Conservation (phyloP, 108 stramenopile genomes). For the Chaetoceros muelleri region DNA sequence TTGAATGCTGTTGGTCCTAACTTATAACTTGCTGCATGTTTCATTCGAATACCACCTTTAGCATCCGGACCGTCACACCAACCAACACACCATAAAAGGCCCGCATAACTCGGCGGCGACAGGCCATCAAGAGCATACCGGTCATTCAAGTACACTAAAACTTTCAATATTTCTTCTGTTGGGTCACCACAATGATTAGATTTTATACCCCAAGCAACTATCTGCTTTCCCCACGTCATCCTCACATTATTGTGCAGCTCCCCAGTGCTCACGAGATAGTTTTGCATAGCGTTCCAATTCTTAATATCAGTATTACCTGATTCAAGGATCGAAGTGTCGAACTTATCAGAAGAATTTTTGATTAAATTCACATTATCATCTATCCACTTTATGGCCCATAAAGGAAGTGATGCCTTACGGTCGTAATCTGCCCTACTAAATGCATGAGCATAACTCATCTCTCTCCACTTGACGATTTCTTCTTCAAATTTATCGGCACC, state of each 20-base stretch:
- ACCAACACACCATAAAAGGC: conserved; percentile 69
- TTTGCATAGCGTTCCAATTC: conserved; percentile 66
- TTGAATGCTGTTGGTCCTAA: conserved; percentile 22
- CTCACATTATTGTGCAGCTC: conserved; percentile 77
- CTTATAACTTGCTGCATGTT: conserved; percentile 31
- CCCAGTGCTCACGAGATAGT: conserved; percentile 46
- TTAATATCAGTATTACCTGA: conserved; percentile 18
- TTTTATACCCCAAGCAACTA: conserved; percentile 37
- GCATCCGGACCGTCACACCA: conserved; percentile 49
- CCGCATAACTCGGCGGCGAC: conserved; percentile 61
- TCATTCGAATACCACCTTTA: conserved; percentile 15
- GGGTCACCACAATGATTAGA: neutral
- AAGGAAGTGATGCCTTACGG: conserved; percentile 16
- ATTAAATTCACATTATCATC: conserved; percentile 2
- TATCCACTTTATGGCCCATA: conserved; percentile 25
- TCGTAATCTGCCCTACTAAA: conserved; percentile 34
- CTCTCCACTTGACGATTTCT: conserved; percentile 62
- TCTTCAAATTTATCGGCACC: conserved; percentile 47
- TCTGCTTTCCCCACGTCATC: conserved; percentile 75
- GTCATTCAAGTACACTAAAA: conserved; percentile 49
- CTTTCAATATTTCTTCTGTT: conserved; percentile 15
- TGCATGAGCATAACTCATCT: conserved; percentile 43
- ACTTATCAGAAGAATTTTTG: conserved; percentile 6
- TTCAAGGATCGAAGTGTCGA: conserved; percentile 2
- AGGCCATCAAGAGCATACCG: conserved; percentile 66